Evolutionary conservation across 768 basidiomycete species (phyloP), one percentile per base, ranked within the genome.

Genomic region (Boletus bicolor): DNA sequence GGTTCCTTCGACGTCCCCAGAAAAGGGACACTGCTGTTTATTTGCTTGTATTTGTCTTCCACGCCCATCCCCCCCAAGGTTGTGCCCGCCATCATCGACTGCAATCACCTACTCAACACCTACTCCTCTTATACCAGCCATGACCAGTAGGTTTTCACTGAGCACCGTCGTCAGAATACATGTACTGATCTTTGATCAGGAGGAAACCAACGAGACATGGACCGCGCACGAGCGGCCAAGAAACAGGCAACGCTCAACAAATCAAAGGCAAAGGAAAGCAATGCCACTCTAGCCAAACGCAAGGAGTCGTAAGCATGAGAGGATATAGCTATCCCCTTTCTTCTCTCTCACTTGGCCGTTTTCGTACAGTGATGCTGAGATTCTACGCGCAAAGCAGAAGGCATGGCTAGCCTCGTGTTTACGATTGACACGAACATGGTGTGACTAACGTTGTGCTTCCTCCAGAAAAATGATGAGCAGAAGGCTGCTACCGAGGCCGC

Each of bases 171-270:
- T 35, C 39, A 5, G n/a, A 30, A 24, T 35, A 2, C 12, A 28
- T 7, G 21, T 34, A 14, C 48, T 63, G 56, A 69, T 68, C n/a
- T 46, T 19, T 15, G 21, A 58, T 59, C 63, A 91, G 90, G 90
- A 65, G 90, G 90, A 63, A 90, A 92, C 68, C 89, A 91, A 70
- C 82, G 90, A 50, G 90, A 92, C 7, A 78, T 74, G 71, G 90
- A 87, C 70, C 87, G 90, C 60, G 72, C 74, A 21, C 85, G 83
- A 68, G 84, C 87, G 14, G 83, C 84, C 75, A 92, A 92, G 76
- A 91, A 89, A 73, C 71, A 75, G 14, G 79, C 79, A 1, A 72
- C 75, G 7, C 52, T 59, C 14, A 72, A 72, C 50, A 86, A 85
- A 72, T 64, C 69, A 19, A 88, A 88, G 72, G 69, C 83, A 38